Conservation (phyloP, 2,329 filamentous ascomycete species). For the Fusarium subtropicale region DNA sequence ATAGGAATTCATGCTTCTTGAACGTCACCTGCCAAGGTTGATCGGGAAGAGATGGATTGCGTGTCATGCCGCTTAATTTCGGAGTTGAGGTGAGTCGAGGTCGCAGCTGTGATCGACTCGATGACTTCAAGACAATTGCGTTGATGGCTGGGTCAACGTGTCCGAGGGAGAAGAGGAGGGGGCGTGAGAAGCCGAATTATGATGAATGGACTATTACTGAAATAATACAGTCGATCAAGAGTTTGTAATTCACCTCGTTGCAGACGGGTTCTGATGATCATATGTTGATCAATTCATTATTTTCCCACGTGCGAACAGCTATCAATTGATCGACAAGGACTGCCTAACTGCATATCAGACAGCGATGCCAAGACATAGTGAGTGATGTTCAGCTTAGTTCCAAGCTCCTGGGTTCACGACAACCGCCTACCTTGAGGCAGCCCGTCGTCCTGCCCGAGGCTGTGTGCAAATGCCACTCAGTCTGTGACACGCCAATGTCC, state of each 20-base stretch:
- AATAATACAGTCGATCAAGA: neutral
- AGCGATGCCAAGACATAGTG: neutral
- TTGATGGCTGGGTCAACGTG: constrained; percentile 17
- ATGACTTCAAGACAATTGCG: constrained; percentile 22
- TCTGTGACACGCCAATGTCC: constrained; percentile 42
- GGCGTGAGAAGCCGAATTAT: neutral
- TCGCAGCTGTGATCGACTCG: constrained; percentile 4
- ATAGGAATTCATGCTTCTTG: neutral
- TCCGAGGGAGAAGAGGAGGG: constrained; percentile 20
- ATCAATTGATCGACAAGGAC: neutral
- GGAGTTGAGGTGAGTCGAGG: constrained; percentile 11
- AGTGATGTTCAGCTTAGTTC: constrained; percentile 1
- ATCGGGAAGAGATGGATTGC: constrained; percentile 12
- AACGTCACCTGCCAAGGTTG: neutral
- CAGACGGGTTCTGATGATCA: neutral
- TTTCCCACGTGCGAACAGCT: neutral
- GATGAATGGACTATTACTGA: neutral
- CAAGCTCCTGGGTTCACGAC: constrained; percentile 23
- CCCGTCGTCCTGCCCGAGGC: neutral
- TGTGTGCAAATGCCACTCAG: constrained; percentile 27
- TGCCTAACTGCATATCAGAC: constrained; percentile 2
- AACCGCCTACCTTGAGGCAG: constrained; percentile 4
- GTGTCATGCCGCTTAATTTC: constrained; percentile 21
- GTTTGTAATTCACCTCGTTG: neutral
- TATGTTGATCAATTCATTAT: constrained; percentile 11